Evolutionary conservation across 768 basidiomycete genomes (phyloP), one percentile per base, ranked within the genome.

Genomic region (Inosperma sp.): DNA sequence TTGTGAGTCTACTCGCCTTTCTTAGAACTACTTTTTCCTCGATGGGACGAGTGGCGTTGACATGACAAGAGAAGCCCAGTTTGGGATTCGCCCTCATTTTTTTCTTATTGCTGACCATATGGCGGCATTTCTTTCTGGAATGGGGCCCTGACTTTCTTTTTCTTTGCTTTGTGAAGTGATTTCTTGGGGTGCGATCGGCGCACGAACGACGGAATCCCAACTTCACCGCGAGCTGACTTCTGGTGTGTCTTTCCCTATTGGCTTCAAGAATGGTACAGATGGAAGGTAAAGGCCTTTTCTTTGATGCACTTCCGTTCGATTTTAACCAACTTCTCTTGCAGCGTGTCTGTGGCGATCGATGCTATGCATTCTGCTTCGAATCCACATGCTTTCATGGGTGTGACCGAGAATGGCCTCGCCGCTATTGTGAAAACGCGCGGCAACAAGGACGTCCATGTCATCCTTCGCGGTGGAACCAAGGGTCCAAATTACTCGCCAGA

Each of bases 261-360:
- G 93, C 7, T 99, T 99, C 84, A 99, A 99, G 71, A 99, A 99
- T 66, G 95, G 96, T 48, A 99, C 96, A 3, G 95, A 98, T 67
- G 96, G 96, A 48, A 84, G 83, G 81, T 80, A n/a, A n/a, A n/a
- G n/a, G n/a, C n/a, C n/a, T n/a, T n/a, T n/a, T n/a, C n/a, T n/a
- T n/a, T n/a, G n/a, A n/a, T n/a, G n/a, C n/a, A n/a, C n/a, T n/a
- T n/a, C n/a, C n/a, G n/a, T n/a, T n/a, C n/a, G n/a, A n/a, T n/a
- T n/a, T n/a, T n/a, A n/a, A n/a, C n/a, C n/a, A n/a, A n/a, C n/a
- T n/a, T 26, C 35, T 49, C 30, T 49, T 45, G 49, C 54, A 83
- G 82, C 52, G 84, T 97, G 42, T 72, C 80, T 0, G 91, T 98
- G 29, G 95, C 95, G 3, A 88, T 98, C 49, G 96, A 99, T 67